Base-by-base conservation (phyloP, 2,329 filamentous ascomycete species). In the Scedosporium apiospermum region DNA sequence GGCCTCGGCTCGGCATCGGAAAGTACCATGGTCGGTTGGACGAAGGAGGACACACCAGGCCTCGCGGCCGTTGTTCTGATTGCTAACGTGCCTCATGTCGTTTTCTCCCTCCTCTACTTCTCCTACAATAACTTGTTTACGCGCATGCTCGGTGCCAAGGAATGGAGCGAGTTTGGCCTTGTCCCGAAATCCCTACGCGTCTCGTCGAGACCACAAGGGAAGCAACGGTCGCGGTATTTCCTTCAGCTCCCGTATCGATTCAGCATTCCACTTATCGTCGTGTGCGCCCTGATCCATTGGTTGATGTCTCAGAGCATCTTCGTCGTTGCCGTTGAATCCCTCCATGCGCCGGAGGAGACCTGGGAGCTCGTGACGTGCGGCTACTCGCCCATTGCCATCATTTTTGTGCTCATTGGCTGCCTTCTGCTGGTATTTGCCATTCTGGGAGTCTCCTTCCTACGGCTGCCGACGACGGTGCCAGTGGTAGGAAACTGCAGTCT, bases 201-300 rank as follows among this genome's bases (percentile, higher is more conserved):
- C 21, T 55, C 51, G 7, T 21, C 51, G 1, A 27, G 21, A 12
- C 67, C 67, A 0, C 58, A 6, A 4, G 68, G 68, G 2, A 26
- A 65, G 4, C 69, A 70, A 46, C 23, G 60, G 1, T 70, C 69
- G 2, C 67, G 61, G 2, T 69, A 69, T 57, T 59, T 67, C 42
- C 62, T 70, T 2, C 67, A 69, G 44, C 55, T 70, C 2, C 68
- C 69, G 6, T 70, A 68, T 26, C 57, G 57, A 9, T 69, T 67
- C 57, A 66, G 65, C 16, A 26, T 70, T 4, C 67, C 69, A 1
- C 62, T 71, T 6, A 59, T 70, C 0, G 27, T 55, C 2, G 53
- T 64, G 18, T 23, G 18, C 51, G 51, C 51, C 51, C 6, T 55
- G 18, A 18, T 55, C 3, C 51, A 55, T 23, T 55, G 51, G 51